Evolutionary conservation across 2,329 filamentous ascomycete genomes (phyloP).

Genomic region (Tolypocladium pustulatum): DNA sequence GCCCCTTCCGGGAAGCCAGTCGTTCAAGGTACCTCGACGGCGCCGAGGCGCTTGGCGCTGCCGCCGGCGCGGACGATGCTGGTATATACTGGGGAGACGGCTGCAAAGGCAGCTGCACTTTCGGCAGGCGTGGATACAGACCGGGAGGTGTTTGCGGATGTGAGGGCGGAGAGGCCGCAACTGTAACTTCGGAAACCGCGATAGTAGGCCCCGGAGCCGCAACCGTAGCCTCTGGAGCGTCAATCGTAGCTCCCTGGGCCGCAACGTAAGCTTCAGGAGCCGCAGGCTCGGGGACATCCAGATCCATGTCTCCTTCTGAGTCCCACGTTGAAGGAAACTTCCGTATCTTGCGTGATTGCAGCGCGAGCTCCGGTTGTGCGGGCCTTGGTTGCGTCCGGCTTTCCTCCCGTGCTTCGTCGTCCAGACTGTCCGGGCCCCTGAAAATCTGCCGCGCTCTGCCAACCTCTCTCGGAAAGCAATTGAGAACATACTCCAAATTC

Average conservation of each 20-base stretch:
- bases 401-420: background rate
- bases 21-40: conserved; percentile 2
- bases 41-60: conserved; percentile 6
- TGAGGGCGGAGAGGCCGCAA: background rate
- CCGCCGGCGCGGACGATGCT: conserved; percentile 9
- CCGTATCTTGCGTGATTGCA: background rate
- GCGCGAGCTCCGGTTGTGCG: background rate
- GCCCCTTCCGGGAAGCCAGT: background rate
- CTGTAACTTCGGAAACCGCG: background rate
- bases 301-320: background rate
- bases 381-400: background rate
- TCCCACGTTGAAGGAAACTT: background rate
- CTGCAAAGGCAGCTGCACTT: background rate
- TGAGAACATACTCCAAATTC: conserved; percentile 23
- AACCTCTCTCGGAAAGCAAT: conserved; percentile 22
- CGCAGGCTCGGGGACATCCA: background rate
- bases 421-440: background rate
- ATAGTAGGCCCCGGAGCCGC: background rate
- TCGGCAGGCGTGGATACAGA: conserved; percentile 1
- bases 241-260: background rate
- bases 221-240: background rate
- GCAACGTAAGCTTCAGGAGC: background rate
- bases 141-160: background rate
- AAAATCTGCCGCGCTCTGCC: conserved; percentile 5
- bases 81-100: conserved; percentile 8